Base-by-base conservation (phyloP, 1,284 basidiomycete genomes). In the Trametes versicolor region DNA sequence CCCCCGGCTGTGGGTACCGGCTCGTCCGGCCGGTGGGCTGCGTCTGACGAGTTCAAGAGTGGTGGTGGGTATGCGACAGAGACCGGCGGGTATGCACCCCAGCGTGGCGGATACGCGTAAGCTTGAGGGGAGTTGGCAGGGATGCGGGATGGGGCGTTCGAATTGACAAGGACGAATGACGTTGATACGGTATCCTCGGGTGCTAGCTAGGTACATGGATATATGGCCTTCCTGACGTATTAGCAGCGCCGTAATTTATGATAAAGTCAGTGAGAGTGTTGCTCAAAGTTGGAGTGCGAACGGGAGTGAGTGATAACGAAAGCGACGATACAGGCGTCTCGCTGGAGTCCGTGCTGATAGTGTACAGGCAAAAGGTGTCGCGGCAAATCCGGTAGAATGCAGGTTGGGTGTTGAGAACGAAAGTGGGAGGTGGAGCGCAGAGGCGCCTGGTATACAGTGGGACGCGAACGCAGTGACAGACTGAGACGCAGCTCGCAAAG, bases 161-260 rank as follows among this genome's bases (percentile, higher is more conserved):
- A 23, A 4, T 43, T 43, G 41, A n/a, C 41, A 43, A 43, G 41
- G 41, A 43, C 41, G n/a, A 43, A 17, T 2, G 19, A 43, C 41
- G 41, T 17, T 32, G 29, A 19, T 43, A 43, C 8, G 41, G 19
- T 50, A 32, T 32, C n/a, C 48, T 19, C 27, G 48, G 48, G 48
- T 23, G 48, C 48, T 50, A 50, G 48, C 48, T 50, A 50, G 29
- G 29, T 50, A 50, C 48, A 50, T 50, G 48, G 48, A 50, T 15
- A 48, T n/a, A 27, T 21, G 25, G 45, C 25, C 45, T 48, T 48
- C 45, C 45, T n/a, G 45, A 12, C 23, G 25, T 27, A 48, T 48
- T 48, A 48, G 45, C 45, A 12, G 45, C 45, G 45, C 45, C 45
- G 8, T 48, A 48, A 48, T 48, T 23, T 48, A 48, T 27, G 45